Conservation (phyloP, 257 asterid species). For the Paraleonurus japonicus region DNA sequence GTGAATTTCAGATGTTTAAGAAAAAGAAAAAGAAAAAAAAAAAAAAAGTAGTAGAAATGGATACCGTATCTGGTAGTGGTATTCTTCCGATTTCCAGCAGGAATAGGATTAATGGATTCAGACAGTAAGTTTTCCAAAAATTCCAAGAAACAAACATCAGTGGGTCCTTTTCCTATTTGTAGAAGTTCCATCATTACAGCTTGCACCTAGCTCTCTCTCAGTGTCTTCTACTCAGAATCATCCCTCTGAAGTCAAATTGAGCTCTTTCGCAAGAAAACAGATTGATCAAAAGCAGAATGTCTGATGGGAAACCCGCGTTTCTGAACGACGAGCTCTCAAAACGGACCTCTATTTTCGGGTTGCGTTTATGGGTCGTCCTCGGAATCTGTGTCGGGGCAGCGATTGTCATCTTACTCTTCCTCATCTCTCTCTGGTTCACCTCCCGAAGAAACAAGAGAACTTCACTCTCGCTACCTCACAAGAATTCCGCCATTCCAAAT, state of each 20-base stretch:
- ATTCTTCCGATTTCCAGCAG: neutral
- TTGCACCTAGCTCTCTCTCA: conserved; percentile 22
- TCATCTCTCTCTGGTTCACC: conserved; percentile 76
- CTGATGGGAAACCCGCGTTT: conserved; percentile 45
- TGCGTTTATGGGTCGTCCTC: conserved; percentile 73
- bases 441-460: conserved; percentile 44
- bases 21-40: neutral
- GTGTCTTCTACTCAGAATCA: conserved; percentile 22
- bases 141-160: neutral
- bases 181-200: conserved; percentile 66
- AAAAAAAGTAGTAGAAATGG: neutral
- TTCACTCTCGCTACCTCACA: conserved; percentile 29
- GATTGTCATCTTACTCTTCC: conserved; percentile 59
- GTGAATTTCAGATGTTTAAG: neutral
- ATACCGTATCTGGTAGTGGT: neutral
- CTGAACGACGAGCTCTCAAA: conserved; percentile 59
- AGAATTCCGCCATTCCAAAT: conserved; percentile 50
- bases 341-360: conserved; percentile 72
- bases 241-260: conserved; percentile 21
- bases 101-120: neutral
- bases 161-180: conserved; percentile 39
- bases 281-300: conserved; percentile 31
- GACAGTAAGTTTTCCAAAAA: conserved; percentile 2
- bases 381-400: conserved; percentile 92
- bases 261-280: too few species aligned